Evolutionary conservation across 2,329 filamentous ascomycete species (phyloP).

Genomic region (Penicillium sp.): DNA sequence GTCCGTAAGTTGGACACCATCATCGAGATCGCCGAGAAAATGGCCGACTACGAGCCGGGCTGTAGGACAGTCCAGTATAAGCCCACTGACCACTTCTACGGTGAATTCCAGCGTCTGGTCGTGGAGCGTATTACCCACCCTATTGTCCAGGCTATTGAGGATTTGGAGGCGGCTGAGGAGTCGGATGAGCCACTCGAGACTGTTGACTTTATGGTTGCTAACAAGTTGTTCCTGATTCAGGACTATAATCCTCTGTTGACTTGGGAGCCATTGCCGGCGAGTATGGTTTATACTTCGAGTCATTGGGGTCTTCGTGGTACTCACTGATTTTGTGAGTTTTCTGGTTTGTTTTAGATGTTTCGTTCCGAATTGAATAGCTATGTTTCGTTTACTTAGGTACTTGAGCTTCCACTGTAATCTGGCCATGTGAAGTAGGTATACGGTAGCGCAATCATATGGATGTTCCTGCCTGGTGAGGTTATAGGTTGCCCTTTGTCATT

Average conservation of each 20-base stretch:
- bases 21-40: not conserved
- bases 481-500: no score
- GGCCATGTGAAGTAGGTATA: no score
- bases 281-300: not conserved
- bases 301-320: no score
- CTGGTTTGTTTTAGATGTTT: no score
- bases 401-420: no score
- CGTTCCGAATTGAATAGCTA: no score
- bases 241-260: not conserved
- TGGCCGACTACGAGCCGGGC: not conserved
- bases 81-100: not conserved
- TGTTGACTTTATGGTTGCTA: not conserved
- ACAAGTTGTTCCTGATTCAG: no score
- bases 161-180: not conserved
- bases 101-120: not conserved
- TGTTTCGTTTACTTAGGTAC: no score
- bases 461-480: not conserved
- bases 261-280: not conserved
- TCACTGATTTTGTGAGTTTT: no score
- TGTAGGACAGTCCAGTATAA: not conserved
- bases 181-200: not conserved
- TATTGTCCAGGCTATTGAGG: not conserved
- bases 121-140: not conserved
- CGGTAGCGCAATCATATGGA: no score
- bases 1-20: not conserved